These are phyloP conservation scores for Podospora pseudoanserina DNA, from an alignment of 495 filamentous ascomycete species.

Conservation along the genomic window DNA sequence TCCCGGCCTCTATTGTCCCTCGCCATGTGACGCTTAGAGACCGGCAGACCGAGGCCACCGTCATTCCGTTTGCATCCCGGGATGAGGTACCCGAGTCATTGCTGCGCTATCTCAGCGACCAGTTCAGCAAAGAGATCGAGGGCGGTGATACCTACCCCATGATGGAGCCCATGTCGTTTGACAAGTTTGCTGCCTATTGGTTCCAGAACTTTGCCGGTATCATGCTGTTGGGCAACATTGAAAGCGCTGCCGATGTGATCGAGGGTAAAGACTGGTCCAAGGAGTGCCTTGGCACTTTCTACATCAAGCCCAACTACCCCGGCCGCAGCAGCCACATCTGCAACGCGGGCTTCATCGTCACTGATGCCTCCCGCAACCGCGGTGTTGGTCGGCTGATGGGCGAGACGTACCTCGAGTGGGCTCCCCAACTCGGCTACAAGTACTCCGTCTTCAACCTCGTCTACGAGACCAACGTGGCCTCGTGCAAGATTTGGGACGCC, in stretches of 20 bases:
- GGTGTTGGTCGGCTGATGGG: conserved; percentile 93
- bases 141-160: conserved; percentile 96
- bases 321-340: conserved; percentile 94
- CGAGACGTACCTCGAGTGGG: conserved; percentile 91
- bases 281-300: conserved; percentile 89
- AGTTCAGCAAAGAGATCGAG: conserved; percentile 92
- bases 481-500: conserved; percentile 92
- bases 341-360: conserved; percentile 93
- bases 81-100: conserved; percentile 71
- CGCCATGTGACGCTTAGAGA: conserved; percentile 88
- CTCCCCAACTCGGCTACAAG: conserved; percentile 87
- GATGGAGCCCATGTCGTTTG: conserved; percentile 69
- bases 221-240: conserved; percentile 83
- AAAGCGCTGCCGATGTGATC: conserved; percentile 52
- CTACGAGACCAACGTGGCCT: conserved; percentile 95
- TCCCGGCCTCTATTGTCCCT: conserved; percentile 66
- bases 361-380: conserved; percentile 80
- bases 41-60: conserved; percentile 82
- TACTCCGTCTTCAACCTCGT: conserved; percentile 98
- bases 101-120: conserved; percentile 74
- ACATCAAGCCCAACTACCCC: conserved; percentile 96
- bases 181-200: conserved; percentile 85
- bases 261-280: conserved; percentile 78
- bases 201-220: conserved; percentile 92
- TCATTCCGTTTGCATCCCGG: conserved; percentile 78